Conservation (phyloP, 1,284 basidiomycete species). For the Boletus smithii region DNA sequence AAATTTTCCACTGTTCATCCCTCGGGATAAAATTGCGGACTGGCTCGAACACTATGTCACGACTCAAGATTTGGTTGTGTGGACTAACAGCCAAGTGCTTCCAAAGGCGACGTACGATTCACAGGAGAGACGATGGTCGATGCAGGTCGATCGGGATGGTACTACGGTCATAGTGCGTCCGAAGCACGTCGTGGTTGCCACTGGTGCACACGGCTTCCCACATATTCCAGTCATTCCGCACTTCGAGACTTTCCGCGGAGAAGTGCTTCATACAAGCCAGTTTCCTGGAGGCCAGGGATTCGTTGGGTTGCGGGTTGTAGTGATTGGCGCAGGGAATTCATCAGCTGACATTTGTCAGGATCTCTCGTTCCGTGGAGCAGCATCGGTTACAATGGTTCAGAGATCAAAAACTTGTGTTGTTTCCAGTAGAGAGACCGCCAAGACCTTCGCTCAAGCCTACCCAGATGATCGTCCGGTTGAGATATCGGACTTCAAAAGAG, state of each 20-base stretch:
- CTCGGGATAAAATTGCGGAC: constrained; percentile 7
- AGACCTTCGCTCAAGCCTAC: not conserved
- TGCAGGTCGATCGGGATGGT: constrained; percentile 6
- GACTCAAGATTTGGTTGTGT: constrained; percentile 6
- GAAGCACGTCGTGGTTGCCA: constrained; percentile 7
- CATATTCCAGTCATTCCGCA: constrained; percentile 2
- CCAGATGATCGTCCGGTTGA: not conserved
- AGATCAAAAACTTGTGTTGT: constrained; percentile 11
- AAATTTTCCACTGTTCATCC: constrained; percentile 9
- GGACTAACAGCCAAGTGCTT: constrained; percentile 8
- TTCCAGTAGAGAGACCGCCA: not conserved
- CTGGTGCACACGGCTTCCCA: constrained; percentile 4
- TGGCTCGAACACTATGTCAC: constrained; percentile 9
- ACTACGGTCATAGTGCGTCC: not conserved
- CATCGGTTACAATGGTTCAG: constrained; percentile 10
- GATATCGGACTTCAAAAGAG: constrained; percentile 11
- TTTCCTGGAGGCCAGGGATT: constrained; percentile 5
- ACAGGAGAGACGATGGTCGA: constrained; percentile 4
- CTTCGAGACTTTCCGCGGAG: constrained; percentile 6
- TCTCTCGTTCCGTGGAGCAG: constrained; percentile 7
- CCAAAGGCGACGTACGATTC: constrained; percentile 4
- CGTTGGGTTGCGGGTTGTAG: constrained; percentile 5
- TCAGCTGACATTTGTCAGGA: constrained; percentile 13
- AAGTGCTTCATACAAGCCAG: constrained; percentile 9
- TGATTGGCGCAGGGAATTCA: constrained; percentile 12